These are phyloP conservation scores for Phytophthora ohioensis DNA, from an alignment of 352 stramenopile species.

Conservation along the genomic window DNA sequence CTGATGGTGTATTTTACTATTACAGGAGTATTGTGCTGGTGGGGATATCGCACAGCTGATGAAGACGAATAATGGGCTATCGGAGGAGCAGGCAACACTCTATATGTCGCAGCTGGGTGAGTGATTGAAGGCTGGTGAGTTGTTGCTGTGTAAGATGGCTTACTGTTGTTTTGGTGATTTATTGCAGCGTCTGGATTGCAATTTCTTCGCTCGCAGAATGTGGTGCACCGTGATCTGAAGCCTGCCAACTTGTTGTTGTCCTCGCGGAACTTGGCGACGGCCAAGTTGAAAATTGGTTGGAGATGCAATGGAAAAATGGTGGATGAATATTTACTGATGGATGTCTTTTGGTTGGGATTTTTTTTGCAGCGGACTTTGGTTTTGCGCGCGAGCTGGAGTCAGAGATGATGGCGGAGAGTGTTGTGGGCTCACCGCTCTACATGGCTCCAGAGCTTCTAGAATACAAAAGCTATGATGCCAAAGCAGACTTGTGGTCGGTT, in stretches of 20 bases:
- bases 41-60: constrained; percentile 79
- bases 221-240: constrained; percentile 83
- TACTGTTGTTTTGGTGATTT: not conserved
- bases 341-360: not conserved
- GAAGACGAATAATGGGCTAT: constrained; percentile 68
- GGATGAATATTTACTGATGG: constrained; percentile 37
- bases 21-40: constrained; percentile 82
- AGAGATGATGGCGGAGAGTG: constrained; percentile 82
- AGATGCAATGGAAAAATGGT: constrained; percentile 4
- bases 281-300: constrained; percentile 84
- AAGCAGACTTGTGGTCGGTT: constrained; percentile 84
- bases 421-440: constrained; percentile 82
- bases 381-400: constrained; percentile 75
- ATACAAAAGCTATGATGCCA: constrained; percentile 89
- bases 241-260: constrained; percentile 80
- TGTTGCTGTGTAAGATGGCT: not conserved
- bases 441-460: constrained; percentile 84
- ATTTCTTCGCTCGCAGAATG: constrained; percentile 79
- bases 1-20: constrained; percentile 2
- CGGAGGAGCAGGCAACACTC: constrained; percentile 70
- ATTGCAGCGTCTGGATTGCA: constrained; percentile 69
- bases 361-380: constrained; percentile 68
- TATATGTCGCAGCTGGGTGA: constrained; percentile 85
- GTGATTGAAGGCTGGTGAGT: constrained; percentile 8
- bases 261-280: constrained; percentile 65